Evolutionary conservation across 2,329 filamentous ascomycete genomes (phyloP), one percentile per base, ranked within the genome.

Genomic region (Curvularia sp.): DNA sequence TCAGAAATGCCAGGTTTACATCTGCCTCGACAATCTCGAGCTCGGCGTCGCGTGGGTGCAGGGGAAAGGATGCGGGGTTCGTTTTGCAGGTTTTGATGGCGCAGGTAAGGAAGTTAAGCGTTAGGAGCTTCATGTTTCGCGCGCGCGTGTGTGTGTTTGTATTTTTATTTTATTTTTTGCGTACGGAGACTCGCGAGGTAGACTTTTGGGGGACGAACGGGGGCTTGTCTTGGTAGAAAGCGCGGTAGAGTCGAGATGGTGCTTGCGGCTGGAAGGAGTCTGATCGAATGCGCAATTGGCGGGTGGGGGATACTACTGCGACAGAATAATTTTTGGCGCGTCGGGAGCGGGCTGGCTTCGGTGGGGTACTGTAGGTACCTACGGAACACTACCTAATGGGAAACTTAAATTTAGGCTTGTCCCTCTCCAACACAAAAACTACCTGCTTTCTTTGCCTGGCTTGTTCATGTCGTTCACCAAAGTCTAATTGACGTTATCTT

Each of bases 91-190:
- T 84, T 83, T 97, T 98, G 75, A 96, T 90, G 61, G 95, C 94
- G 83, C 95, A 99, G 71, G 92, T 95, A 65, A 98, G 83, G 80
- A 99, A 99, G 80, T 98, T 98, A 72, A 96, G 89, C 60, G 93
- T 97, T 51, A 98, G 87, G 63, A 98, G 83, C 79, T 98, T 98
- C 95, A 99, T 99, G 53, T 46, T 60, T 39, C 21, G 19, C 2
- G 13, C n/a, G 12, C 12, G 39, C 3, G 10, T 51, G 15, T 27
- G 23, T 5, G 23, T 39, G 8, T 8, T 10, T 46, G 3, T n/a
- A n/a, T 43, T 43, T 1, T 36, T 36, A n/a, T n/a, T n/a, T n/a
- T n/a, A n/a, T n/a, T n/a, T n/a, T n/a, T 15, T n/a, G n/a, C 7
- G 34, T 36, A 36, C 5, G 34, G 6, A 1, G 3, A 36, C 15